Evolutionary conservation across 345 rosid species (phyloP).

Genomic region (Acer negundo): DNA sequence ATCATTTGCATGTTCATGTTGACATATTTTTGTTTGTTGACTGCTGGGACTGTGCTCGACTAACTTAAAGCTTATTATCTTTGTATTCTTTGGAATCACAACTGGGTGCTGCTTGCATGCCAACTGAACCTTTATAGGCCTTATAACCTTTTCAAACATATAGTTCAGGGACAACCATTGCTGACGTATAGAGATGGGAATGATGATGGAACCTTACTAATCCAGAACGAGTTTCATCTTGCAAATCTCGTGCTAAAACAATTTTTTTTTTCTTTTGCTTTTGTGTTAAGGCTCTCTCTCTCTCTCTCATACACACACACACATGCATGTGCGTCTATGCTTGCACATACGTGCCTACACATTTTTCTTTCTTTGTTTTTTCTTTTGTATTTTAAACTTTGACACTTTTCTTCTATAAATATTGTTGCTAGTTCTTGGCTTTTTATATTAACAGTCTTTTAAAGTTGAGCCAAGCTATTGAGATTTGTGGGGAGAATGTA

Average conservation of each 20-base stretch:
- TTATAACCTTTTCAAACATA: not conserved
- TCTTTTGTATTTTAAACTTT: not conserved
- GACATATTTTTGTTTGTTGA: not conserved
- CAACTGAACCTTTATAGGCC: not conserved
- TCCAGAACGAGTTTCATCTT: not conserved
- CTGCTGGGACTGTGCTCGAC: not conserved
- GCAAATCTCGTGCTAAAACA: not conserved
- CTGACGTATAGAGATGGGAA: not conserved
- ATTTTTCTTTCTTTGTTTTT: not conserved
- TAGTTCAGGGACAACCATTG: not conserved
- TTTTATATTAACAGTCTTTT: not conserved
- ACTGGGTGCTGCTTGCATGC: not conserved
- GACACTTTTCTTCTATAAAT: not conserved
- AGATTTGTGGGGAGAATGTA: constrained; percentile 5
- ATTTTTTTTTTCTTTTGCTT: not conserved
- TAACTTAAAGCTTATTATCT: not conserved
- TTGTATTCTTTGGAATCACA: not conserved
- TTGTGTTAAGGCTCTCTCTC: not conserved
- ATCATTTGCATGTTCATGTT: not conserved
- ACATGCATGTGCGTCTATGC: too few relatives aligned
- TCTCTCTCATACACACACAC: too few relatives aligned
- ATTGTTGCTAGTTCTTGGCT: not conserved
- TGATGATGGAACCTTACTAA: not conserved
- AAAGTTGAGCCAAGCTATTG: not conserved
- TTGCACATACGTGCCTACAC: not conserved